Evolutionary conservation across 805 yeast species (phyloP), one percentile per base, ranked within the genome.

Genomic region (Starmerella gropengiesseri): DNA sequence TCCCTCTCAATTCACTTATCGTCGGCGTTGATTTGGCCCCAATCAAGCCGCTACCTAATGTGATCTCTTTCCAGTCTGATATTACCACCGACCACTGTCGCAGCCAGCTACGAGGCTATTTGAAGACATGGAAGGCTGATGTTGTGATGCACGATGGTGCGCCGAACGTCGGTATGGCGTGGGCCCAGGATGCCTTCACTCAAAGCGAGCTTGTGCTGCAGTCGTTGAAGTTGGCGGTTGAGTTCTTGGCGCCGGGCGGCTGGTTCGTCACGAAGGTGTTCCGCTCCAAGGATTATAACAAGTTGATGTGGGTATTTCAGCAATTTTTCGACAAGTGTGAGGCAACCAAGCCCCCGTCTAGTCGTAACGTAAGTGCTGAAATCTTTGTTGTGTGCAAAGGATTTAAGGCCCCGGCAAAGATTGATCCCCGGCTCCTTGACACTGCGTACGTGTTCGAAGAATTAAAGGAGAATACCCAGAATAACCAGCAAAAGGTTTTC

Each of bases 11-110:
- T 62, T 84, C 96, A 0, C 71, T 91, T 53, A 91, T 91, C 57
- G 85, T 91, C 42, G 98, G 98, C 63, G 98, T 91, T n/a, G 98
- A 91, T 73, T 80, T 91, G 56, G 97, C 87, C 26, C 96, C 96
- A 14, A 91, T 91, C 68, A 89, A 85, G 59, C 80, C 95, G n/a
- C 71, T 91, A 60, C 96, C 97, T 20, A 87, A 91, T 59, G 81
- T 81, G 57, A 87, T 86, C 49, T 80, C 95, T 3, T 91, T 91
- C 63, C 96, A 86, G 60, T 81, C 94, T 28, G 99, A 91, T 67
- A 91, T 91, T 58, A 91, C 99, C 1, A 89, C 98, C 7, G 97
- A 91, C 57, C 96, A 89, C 64, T 91, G 99, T 70, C 74, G 96
- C 54, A 84, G 95, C 33, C 85, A 76, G 62, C 71, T 91, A 49